phyloP scores from a whole-genome alignment of 2,329 filamentous ascomycete genomes.

The Aspergillus carbonarius region DNA sequence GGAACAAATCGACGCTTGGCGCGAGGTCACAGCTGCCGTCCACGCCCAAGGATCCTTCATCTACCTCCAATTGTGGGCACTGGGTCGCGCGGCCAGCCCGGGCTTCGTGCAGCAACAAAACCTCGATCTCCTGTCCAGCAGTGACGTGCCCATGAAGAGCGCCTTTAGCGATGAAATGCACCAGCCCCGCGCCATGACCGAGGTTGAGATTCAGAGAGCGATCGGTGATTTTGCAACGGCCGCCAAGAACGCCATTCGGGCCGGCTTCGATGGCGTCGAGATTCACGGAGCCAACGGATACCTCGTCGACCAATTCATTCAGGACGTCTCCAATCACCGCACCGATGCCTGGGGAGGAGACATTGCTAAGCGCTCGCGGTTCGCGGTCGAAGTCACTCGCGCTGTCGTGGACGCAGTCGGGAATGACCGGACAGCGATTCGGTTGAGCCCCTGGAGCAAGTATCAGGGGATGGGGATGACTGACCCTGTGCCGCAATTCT shows the following conservation, averaged over 20 bases:
- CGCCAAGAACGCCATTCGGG: slow-evolving; percentile 51
- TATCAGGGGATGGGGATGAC: slow-evolving; percentile 53
- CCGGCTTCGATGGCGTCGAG: slow-evolving; percentile 52
- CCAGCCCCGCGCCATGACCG: slow-evolving; percentile 19
- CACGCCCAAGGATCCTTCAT: slow-evolving; percentile 26
- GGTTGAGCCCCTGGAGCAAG: slow-evolving; percentile 40
- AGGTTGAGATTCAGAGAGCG: slow-evolving; percentile 41
- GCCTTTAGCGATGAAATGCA: slow-evolving; percentile 17
- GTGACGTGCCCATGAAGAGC: neutral
- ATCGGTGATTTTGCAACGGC: slow-evolving; percentile 43
- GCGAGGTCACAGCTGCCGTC: slow-evolving; percentile 32
- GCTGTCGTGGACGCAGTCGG: slow-evolving; percentile 44
- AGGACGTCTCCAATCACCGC: slow-evolving; percentile 46
- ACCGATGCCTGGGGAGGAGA: slow-evolving; percentile 51
- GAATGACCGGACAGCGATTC: slow-evolving; percentile 39
- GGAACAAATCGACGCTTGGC: slow-evolving; percentile 34
- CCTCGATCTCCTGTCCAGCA: neutral
- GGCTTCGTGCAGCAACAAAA: neutral
- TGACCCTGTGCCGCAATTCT: slow-evolving; percentile 62
- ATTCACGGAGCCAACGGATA: slow-evolving; percentile 51
- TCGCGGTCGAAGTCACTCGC: slow-evolving; percentile 52
- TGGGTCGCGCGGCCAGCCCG: slow-evolving; percentile 1
- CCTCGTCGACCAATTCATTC: slow-evolving; percentile 49
- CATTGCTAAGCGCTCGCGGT: slow-evolving; percentile 51
- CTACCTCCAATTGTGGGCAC: neutral